Conservation (phyloP, 768 basidiomycete species). For the Suillus ampliporus region DNA sequence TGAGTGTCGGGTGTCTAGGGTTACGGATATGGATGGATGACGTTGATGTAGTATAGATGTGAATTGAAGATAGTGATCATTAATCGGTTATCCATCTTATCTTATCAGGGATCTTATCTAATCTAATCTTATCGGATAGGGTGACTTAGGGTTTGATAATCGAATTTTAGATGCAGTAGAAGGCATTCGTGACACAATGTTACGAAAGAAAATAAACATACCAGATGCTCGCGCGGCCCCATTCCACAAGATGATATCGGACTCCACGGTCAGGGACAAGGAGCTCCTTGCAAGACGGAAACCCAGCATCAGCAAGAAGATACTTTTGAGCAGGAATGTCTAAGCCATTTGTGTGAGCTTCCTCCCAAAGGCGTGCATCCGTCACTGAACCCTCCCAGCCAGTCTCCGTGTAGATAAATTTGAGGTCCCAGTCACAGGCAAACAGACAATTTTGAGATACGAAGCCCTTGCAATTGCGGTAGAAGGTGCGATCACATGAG, state of each 20-base stretch:
- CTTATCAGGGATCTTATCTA: too few relatives aligned
- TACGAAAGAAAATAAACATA: too few relatives aligned
- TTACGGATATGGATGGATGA: too few relatives aligned
- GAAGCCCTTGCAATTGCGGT: constrained; percentile 20
- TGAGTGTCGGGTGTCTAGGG: too few relatives aligned
- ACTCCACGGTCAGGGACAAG: constrained; percentile 45
- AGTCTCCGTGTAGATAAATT: constrained; percentile 16
- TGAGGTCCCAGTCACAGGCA: constrained; percentile 19
- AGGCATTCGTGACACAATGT: too few relatives aligned
- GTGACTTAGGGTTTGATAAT: too few relatives aligned
- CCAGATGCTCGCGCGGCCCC: constrained; percentile 17
- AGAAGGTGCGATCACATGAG: neutral
- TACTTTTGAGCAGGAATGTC: constrained; percentile 37
- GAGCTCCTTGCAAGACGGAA: constrained; percentile 23
- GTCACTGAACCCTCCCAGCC: constrained; percentile 26
- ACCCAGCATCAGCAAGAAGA: constrained; percentile 27
- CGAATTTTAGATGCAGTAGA: too few relatives aligned
- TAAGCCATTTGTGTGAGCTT: constrained; percentile 13
- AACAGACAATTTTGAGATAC: constrained; percentile 24
- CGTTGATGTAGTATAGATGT: too few relatives aligned
- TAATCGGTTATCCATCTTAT: too few relatives aligned
- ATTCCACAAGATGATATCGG: constrained; percentile 45
- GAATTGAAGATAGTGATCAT: too few relatives aligned
- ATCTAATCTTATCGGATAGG: too few relatives aligned
- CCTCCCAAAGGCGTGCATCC: constrained; percentile 15